phyloP scores from a whole-genome alignment of 2,329 filamentous ascomycete genomes.

The Arthrobotrys conoides region DNA sequence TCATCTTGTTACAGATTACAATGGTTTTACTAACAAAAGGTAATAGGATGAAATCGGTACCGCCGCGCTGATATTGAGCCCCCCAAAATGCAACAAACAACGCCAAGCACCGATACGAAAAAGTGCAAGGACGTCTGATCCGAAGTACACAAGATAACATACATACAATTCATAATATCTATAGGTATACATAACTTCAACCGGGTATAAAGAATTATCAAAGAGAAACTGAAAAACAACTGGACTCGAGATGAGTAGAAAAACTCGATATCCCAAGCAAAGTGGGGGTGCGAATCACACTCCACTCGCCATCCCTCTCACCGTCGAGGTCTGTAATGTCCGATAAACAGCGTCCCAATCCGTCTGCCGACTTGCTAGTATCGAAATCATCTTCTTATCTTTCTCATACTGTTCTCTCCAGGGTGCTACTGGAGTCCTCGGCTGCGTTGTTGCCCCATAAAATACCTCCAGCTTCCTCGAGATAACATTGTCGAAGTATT shows the following conservation, averaged over 20 bases:
- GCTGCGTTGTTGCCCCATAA: slow-evolving; percentile 18
- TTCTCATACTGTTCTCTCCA: slow-evolving; percentile 7
- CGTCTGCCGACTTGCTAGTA: slow-evolving; percentile 41
- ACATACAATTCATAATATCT: neutral
- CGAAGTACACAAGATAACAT: neutral
- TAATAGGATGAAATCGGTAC: neutral
- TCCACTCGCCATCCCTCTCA: slow-evolving; percentile 40
- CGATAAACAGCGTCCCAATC: slow-evolving; percentile 52
- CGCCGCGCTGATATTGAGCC: neutral
- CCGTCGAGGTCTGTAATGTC: slow-evolving; percentile 28
- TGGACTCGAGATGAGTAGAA: neutral
- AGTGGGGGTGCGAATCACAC: slow-evolving; percentile 7
- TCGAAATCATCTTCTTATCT: slow-evolving; percentile 40
- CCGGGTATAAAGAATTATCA: slow-evolving; percentile 7
- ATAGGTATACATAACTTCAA: neutral
- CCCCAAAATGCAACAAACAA: slow-evolving; percentile 24
- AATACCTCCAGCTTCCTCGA: slow-evolving; percentile 36
- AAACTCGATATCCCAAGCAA: neutral
- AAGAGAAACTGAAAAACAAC: neutral
- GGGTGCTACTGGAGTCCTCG: no score
- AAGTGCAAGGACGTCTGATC: neutral
- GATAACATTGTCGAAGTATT: slow-evolving; percentile 44
- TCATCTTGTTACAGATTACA: neutral
- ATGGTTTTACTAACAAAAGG: no score
- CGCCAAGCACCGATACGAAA: slow-evolving; percentile 9